Conservation (phyloP, 768 basidiomycete species). For the Termitomyces titanicus region DNA sequence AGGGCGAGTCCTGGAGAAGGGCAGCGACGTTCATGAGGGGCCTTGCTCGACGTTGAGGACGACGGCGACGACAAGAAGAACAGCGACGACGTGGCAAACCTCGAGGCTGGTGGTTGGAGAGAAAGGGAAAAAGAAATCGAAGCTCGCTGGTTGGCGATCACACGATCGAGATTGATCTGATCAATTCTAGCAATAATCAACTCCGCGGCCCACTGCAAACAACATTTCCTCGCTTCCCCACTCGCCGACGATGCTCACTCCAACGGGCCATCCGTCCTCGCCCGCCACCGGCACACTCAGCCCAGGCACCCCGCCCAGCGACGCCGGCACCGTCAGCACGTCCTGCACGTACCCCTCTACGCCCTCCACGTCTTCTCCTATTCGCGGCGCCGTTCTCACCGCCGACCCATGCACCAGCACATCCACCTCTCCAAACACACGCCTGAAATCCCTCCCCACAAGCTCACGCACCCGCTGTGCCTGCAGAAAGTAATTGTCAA, state of each 20-base stretch:
- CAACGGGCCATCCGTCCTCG: conserved; percentile 33
- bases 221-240: conserved; percentile 78
- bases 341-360: conserved; percentile 82
- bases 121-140: conserved; percentile 12
- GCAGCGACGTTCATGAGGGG: conserved; percentile 62
- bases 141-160: conserved; percentile 19
- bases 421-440: conserved; percentile 72
- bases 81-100: too few relatives aligned
- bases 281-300: conserved; percentile 61
- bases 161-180: conserved; percentile 29
- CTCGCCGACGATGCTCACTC: conserved; percentile 79
- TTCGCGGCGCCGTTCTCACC: conserved; percentile 75
- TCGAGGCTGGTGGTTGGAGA: background rate
- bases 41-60: background rate
- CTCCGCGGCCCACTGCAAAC: conserved; percentile 33
- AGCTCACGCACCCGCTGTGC: conserved; percentile 77
- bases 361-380: conserved; percentile 28
- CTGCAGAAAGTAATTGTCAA: conserved; percentile 95
- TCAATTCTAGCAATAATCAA: conserved; percentile 34
- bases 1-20: conserved; percentile 68
- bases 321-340: conserved; percentile 88
- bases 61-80: too few relatives aligned
- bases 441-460: conserved; percentile 71
- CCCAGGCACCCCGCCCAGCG: conserved; percentile 84
- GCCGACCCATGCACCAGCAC: conserved; percentile 85